These are phyloP conservation scores for Nakaseomyces bracarensis DNA, from an alignment of 1,139 yeast species.

Conservation along the genomic window DNA sequence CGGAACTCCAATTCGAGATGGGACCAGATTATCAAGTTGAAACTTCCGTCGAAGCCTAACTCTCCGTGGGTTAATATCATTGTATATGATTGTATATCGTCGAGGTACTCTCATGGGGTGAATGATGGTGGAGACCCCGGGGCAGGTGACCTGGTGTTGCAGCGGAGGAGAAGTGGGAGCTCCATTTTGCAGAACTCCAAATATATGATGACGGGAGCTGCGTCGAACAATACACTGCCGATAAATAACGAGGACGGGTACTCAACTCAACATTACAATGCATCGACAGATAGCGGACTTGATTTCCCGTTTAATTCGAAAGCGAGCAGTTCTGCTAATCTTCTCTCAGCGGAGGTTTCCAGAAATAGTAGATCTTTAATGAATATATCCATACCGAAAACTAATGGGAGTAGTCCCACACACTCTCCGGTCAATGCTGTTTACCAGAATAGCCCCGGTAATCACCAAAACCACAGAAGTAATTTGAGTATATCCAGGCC, in stretches of 20 bases:
- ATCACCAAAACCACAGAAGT: not conserved
- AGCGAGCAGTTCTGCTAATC: not conserved
- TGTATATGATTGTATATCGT: conserved; percentile 20
- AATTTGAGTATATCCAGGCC: not conserved
- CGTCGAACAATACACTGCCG: too few relatives aligned
- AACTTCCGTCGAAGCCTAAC: conserved; percentile 23
- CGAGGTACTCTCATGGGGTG: conserved; percentile 2
- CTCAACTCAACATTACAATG: not conserved
- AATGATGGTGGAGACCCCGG: not conserved
- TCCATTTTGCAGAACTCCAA: not conserved
- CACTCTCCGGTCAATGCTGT: not conserved
- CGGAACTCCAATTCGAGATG: conserved; percentile 21
- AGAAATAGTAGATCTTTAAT: not conserved
- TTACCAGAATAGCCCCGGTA: not conserved
- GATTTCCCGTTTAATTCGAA: not conserved
- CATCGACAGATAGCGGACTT: not conserved
- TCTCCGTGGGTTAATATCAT: conserved; percentile 26
- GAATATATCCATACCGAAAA: not conserved
- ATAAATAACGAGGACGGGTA: not conserved
- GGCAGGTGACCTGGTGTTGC: not conserved
- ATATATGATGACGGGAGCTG: not conserved
- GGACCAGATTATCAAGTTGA: conserved; percentile 25
- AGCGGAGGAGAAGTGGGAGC: not conserved
- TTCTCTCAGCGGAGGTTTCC: not conserved
- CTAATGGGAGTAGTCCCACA: not conserved